phyloP scores from a whole-genome alignment of 148 eudicot genomes.

The Linanthus parryae region DNA sequence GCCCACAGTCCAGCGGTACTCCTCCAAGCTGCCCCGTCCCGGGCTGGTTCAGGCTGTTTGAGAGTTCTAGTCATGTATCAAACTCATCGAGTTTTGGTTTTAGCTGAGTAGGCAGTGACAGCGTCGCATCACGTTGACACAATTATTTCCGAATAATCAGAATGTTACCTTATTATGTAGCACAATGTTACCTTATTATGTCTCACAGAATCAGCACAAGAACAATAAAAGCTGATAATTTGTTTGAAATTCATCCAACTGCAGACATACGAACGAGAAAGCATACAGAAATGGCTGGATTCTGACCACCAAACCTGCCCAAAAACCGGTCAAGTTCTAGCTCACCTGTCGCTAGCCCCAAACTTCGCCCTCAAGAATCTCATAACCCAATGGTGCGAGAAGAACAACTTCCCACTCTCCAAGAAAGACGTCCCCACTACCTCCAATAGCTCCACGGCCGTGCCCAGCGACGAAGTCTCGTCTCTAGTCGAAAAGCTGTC shows the following conservation, averaged over 20 bases:
- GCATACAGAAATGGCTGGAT: constrained; percentile 55
- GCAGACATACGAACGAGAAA: constrained; percentile 71
- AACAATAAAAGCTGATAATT: not conserved
- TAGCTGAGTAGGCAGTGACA: too few species aligned
- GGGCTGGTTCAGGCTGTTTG: too few species aligned
- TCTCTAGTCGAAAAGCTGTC: constrained; percentile 44
- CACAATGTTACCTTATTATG: not conserved
- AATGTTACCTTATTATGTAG: not conserved
- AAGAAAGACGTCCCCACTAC: constrained; percentile 14
- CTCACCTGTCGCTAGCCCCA: constrained; percentile 51
- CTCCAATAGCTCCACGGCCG: constrained; percentile 17
- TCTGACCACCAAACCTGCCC: constrained; percentile 27
- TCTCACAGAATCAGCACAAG: not conserved
- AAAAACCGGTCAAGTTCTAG: constrained; percentile 26
- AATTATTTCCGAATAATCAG: too few species aligned
- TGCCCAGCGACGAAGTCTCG: constrained; percentile 24
- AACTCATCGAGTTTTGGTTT: too few species aligned
- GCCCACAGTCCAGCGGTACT: too few species aligned
- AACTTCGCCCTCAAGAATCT: constrained; percentile 73
- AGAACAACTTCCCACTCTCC: constrained; percentile 45
- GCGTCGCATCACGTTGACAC: too few species aligned
- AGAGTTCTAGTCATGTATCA: too few species aligned
- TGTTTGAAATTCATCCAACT: constrained; percentile 6
- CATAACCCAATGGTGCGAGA: constrained; percentile 72
- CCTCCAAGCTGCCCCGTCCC: too few species aligned